phyloP scores from a whole-genome alignment of 768 basidiomycete species.

The Xanthoconium purpureum region DNA sequence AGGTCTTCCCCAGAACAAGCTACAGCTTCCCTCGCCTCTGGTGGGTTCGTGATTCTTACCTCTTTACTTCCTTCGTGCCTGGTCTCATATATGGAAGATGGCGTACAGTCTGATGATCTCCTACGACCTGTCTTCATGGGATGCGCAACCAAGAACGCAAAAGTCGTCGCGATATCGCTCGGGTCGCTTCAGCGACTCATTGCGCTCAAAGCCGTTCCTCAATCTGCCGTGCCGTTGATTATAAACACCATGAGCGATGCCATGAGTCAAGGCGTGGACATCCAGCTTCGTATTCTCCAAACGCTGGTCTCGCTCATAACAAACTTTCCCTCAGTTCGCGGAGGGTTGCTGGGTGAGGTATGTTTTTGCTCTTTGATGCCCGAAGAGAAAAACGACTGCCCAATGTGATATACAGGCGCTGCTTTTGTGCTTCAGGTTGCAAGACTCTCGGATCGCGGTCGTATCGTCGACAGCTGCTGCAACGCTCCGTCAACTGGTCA shows the following conservation, averaged over 20 bases:
- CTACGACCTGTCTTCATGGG: constrained; percentile 91
- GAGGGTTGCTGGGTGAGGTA: constrained; percentile 77
- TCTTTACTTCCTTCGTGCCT: background rate
- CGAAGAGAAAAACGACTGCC: background rate
- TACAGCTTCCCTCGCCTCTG: constrained; percentile 66
- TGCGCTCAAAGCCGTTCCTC: constrained; percentile 78
- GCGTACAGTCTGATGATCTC: constrained; percentile 75
- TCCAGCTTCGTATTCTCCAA: constrained; percentile 91
- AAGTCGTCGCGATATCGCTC: constrained; percentile 90
- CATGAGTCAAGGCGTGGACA: constrained; percentile 93
- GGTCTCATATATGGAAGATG: constrained; percentile 45
- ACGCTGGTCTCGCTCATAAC: constrained; percentile 89
- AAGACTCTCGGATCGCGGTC: constrained; percentile 93
- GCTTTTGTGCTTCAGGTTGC: constrained; percentile 90
- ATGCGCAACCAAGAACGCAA: constrained; percentile 88
- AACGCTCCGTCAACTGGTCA: constrained; percentile 90
- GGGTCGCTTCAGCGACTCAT: constrained; percentile 91
- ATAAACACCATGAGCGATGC: constrained; percentile 84
- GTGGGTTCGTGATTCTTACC: constrained; percentile 40
- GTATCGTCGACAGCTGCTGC: constrained; percentile 97
- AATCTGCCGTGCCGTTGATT: constrained; percentile 73
- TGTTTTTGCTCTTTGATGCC: constrained; percentile 24
- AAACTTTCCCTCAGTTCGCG: constrained; percentile 81
- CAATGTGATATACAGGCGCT: constrained; percentile 58
- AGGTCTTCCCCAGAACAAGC: constrained; percentile 82